Evolutionary conservation across 2,329 filamentous ascomycete genomes (phyloP), one percentile per base, ranked within the genome.

Genomic region (Aspergillus fijiensis): DNA sequence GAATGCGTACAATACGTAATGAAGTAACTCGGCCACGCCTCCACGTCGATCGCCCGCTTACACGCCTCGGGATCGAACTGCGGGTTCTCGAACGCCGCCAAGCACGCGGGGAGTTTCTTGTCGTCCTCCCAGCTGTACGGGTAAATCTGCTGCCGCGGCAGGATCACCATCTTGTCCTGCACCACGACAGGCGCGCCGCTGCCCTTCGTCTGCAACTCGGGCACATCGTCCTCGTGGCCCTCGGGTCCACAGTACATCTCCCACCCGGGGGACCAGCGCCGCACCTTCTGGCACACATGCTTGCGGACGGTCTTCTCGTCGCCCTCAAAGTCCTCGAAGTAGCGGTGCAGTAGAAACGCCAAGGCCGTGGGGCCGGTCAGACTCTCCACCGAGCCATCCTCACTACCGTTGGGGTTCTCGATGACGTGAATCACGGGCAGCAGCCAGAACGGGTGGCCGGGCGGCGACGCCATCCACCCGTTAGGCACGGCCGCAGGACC

Each of bases 1-100:
- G 63, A 60, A 60, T 67, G 65, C 12, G 65, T 67, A 58, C 65
- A 67, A 48, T 67, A 67, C 3, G 65, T 67, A 55, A 67, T 67
- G 25, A 67, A 67, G 49, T 67, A 67, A 52, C 65, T 67, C 23
- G 65, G 65, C 65, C 65, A 67, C n/a, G 59, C 63, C 7, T 67
- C 65, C 45, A 67, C 60, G 48, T 62, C 56, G 56, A 67, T 65
- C 14, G 59, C 14, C 21, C 59, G 21, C 42, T 67, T 67, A 48
- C 65, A 67, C 51, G 54, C 58, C 31, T 64, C 65, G 1, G 65
- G 55, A 57, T 67, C 59, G 48, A 67, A 67, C 9, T 52, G 21
- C n/a, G 59, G 53, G n/a, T 66, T 66, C 14, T 42, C 35, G 35
- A 52, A 59, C 2, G 63, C 60, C 16, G 62, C 65, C 49, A 63